phyloP scores from a whole-genome alignment of 2,329 filamentous ascomycete species.

The Cercospora canescens region DNA sequence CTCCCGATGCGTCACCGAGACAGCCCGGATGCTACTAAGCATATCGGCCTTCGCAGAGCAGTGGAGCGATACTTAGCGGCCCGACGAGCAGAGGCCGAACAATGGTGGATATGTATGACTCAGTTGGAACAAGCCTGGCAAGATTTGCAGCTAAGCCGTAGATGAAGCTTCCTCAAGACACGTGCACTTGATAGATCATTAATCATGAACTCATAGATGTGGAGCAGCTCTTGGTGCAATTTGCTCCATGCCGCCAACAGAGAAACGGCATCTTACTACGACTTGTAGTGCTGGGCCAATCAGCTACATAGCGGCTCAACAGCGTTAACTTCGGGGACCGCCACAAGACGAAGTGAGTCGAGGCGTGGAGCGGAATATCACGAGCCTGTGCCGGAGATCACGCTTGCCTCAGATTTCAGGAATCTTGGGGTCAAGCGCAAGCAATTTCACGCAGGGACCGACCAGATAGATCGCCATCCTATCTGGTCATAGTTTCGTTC shows the following conservation, averaged over 20 bases:
- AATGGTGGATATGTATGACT: not conserved
- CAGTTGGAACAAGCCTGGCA: slow-evolving; percentile 1
- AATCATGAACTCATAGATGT: too few species aligned
- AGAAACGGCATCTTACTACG: too few species aligned
- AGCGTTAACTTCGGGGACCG: too few species aligned
- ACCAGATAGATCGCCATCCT: not conserved
- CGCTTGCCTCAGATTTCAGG: not conserved
- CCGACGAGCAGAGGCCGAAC: not conserved
- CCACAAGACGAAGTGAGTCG: too few species aligned
- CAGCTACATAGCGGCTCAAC: too few species aligned
- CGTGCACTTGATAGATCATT: not conserved
- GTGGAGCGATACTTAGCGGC: not conserved
- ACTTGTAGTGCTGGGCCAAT: too few species aligned
- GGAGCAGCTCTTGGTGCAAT: too few species aligned
- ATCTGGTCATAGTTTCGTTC: not conserved
- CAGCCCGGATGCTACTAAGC: not conserved
- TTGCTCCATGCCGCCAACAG: too few species aligned
- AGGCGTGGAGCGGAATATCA: too few species aligned
- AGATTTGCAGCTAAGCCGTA: not conserved
- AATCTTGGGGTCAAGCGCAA: not conserved
- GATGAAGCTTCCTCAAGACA: not conserved
- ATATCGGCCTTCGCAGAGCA: not conserved
- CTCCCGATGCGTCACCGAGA: not conserved
- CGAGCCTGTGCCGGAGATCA: not conserved
- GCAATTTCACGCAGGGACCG: not conserved